Evolutionary conservation across 2,329 filamentous ascomycete genomes (phyloP).

Genomic region (Fusarium devonianum): DNA sequence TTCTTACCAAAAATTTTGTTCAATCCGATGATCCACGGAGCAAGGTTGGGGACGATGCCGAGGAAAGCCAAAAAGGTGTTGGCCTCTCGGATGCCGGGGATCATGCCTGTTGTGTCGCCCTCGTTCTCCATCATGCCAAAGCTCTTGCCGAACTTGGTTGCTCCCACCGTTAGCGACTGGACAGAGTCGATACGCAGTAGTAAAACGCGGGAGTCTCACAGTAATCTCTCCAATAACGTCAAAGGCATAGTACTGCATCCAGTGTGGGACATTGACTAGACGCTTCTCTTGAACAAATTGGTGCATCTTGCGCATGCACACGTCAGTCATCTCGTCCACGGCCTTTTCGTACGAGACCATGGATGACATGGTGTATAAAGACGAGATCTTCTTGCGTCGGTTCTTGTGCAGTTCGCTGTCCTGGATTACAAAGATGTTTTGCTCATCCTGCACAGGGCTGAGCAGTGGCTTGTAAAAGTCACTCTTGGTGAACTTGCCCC

Average conservation of each 20-base stretch:
- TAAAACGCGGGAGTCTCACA: conserved; percentile 77
- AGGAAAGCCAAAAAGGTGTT: conserved; percentile 4
- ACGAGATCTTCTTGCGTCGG: conserved; percentile 49
- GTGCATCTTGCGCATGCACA: too few relatives aligned
- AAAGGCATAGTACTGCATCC: conserved; percentile 82
- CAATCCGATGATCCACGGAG: conserved; percentile 3
- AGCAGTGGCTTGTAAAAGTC: neutral
- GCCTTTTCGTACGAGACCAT: conserved; percentile 50
- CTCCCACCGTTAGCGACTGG: too few relatives aligned
- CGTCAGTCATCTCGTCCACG: conserved; percentile 43
- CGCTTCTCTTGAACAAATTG: conserved; percentile 19
- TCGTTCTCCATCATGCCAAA: conserved; percentile 10
- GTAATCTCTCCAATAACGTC: conserved; percentile 81
- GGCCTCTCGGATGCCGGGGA: conserved; percentile 4
- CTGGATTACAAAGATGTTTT: too few relatives aligned
- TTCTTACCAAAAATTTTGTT: neutral
- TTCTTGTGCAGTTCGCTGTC: conserved; percentile 47
- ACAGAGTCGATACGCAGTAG: too few relatives aligned
- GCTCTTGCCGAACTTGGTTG: conserved; percentile 6
- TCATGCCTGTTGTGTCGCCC: conserved; percentile 7
- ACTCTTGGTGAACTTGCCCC: conserved; percentile 13
- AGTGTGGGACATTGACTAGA: conserved; percentile 43
- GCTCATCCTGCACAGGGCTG: too few relatives aligned
- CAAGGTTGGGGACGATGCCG: conserved; percentile 1
- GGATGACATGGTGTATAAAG: conserved; percentile 51